phyloP scores from a whole-genome alignment of 345 rosid species.

The Brassica cretica region DNA sequence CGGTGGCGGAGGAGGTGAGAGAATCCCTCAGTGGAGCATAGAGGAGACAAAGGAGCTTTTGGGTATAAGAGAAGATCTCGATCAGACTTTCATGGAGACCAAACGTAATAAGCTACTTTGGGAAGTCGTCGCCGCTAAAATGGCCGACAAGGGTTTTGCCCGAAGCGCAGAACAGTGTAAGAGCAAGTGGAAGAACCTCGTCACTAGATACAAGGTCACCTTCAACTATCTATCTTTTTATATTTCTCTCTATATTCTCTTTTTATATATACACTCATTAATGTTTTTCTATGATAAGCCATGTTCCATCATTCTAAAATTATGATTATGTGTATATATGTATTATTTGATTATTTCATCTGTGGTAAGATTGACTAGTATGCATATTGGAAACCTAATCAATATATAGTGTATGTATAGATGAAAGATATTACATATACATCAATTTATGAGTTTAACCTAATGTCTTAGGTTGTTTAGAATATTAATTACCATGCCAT shows the following conservation, averaged over 20 bases:
- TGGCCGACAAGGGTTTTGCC: slow-evolving; percentile 78
- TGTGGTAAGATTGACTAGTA: neutral
- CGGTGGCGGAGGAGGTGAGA: slow-evolving; percentile 43
- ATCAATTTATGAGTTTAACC: neutral
- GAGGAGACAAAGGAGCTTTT: slow-evolving; percentile 88
- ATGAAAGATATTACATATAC: neutral
- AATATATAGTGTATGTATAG: neutral
- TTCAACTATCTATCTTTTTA: neutral
- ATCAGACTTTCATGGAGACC: slow-evolving; percentile 90
- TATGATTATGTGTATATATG: neutral
- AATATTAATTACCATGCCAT: neutral
- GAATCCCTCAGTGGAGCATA: slow-evolving; percentile 95
- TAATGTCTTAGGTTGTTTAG: neutral
- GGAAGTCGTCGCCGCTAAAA: slow-evolving; percentile 73
- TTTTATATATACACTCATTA: neutral
- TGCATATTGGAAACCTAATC: neutral
- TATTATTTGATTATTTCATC: neutral
- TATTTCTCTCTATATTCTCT: neutral
- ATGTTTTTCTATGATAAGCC: neutral
- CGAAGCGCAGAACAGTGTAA: slow-evolving; percentile 99
- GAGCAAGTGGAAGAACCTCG: slow-evolving; percentile 99
- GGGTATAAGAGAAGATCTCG: slow-evolving; percentile 81
- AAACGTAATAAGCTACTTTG: slow-evolving; percentile 90
- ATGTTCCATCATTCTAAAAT: neutral
- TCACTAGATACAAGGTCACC: slow-evolving; percentile 88